A percentile compares a stretch with the other conserved stretches of the same genome.
Evolutionary conservation across 441 rosid species (phyloP).

Genomic region (Kokia cookei): DNA sequence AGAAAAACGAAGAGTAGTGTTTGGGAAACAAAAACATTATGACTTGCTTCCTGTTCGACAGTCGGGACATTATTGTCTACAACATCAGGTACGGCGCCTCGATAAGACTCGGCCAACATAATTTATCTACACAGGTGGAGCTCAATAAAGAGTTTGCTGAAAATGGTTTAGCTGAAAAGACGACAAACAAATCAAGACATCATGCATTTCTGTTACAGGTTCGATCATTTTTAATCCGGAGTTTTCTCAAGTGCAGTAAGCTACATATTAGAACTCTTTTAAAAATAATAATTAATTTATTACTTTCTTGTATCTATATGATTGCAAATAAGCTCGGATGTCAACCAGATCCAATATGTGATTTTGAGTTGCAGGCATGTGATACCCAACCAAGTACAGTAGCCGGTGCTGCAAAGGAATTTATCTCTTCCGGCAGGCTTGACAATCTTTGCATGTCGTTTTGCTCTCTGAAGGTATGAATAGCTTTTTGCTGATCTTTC

Average conservation of each 20-base stretch:
- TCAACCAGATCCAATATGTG: slow-evolving; percentile 66
- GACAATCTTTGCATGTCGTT: slow-evolving; percentile 98
- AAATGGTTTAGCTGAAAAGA: slow-evolving; percentile 30
- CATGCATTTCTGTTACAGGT: slow-evolving; percentile 77
- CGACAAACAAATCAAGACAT: slow-evolving; percentile 43
- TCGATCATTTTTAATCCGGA: background rate
- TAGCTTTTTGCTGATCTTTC: background rate
- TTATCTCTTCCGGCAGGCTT: slow-evolving; percentile 90
- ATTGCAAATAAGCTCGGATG: slow-evolving; percentile 66
- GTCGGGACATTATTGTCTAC: no score
- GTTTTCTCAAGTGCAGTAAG: background rate
- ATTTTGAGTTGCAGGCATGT: slow-evolving; percentile 98
- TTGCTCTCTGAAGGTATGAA: slow-evolving; percentile 78
- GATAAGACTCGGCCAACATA: no score
- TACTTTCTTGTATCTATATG: slow-evolving; percentile 37
- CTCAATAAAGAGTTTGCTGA: slow-evolving; percentile 47
- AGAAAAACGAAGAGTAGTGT: no score
- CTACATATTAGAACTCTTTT: slow-evolving; percentile 1
- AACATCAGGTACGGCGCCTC: no score
- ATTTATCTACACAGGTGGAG: slow-evolving; percentile 46
- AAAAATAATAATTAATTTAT: background rate
- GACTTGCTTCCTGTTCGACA: no score
- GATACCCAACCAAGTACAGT: slow-evolving; percentile 89
- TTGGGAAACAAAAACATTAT: no score
- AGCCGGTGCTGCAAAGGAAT: slow-evolving; percentile 88